Evolutionary conservation across 192 early-diverging fungal species (phyloP), one percentile per base, ranked within the genome.

Genomic region (Coemansia guatemalensis): DNA sequence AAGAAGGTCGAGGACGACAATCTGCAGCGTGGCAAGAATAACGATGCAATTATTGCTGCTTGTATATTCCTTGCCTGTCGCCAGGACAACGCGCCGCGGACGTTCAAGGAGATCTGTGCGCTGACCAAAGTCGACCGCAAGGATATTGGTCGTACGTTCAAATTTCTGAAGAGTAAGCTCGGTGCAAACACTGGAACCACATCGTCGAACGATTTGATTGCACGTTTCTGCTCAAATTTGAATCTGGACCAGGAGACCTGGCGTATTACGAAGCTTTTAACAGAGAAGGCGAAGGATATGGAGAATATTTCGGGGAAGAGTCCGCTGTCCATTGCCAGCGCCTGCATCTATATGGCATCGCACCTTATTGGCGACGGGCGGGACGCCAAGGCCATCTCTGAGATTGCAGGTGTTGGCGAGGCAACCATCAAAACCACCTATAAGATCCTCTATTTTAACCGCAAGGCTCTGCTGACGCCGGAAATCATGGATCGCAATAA

Each of bases 21-120:
- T 58, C 56, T 92, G 44, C 69, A 93, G 39, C 85, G 87, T 25
- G 92, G 93, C 33, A 96, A 94, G 81, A 85, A 86, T 17, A 88
- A 85, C 47, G 90, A 94, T 47, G 87, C 90, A 17, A 88, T 97
- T 64, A 91, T 94, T 69, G 95, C 94, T 0, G 92, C 91, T 1
- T 96, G 94, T 66, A 95, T 97, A 51, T 96, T 91, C 64, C 87
- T 97, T 55, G 95, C 92, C 5, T 96, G 97, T 74, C 83, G 91
- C 14, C 88, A 93, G 69, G 86, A 95, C 63, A 82, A 84, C 29
- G 92, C 89, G 1, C 88, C 88, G 8, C 85, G 95, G 62, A 95
- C 97, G 1, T 97, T 96, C 73, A 92, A 93, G 61, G 95, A 99
- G 72, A 95, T 97, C 47, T 92, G 89, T 57, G 88, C 90, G 5